phyloP scores from a whole-genome alignment of 2,329 filamentous ascomycete genomes.

The Penicillium sclerotigenum region DNA sequence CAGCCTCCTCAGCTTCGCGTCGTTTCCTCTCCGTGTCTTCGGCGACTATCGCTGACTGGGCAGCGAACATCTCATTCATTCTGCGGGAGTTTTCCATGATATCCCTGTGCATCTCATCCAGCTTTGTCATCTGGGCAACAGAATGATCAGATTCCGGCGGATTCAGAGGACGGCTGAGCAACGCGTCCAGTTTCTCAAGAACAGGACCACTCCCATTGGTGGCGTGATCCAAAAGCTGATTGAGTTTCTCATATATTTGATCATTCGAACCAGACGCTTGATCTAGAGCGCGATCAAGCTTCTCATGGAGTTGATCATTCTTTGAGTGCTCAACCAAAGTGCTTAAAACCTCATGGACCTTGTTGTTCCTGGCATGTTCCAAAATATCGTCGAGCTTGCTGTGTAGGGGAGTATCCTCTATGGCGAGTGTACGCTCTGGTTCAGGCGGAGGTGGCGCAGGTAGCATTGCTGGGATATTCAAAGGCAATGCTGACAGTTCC shows the following conservation, averaged over 20 bases:
- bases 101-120: conserved; percentile 85
- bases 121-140: conserved; percentile 70
- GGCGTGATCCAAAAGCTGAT: conserved; percentile 40
- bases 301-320: conserved; percentile 56
- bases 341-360: conserved; percentile 58
- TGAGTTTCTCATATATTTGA: conserved; percentile 58
- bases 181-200: conserved; percentile 34
- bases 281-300: conserved; percentile 50
- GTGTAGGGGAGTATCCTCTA: conserved; percentile 62
- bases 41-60: conserved; percentile 52
- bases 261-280: conserved; percentile 30
- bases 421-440: conserved; percentile 5
- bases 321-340: conserved; percentile 48
- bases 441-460: conserved; percentile 47
- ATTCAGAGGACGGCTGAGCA: conserved; percentile 55
- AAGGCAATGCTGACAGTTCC: conserved; percentile 49
- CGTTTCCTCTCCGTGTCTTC: conserved; percentile 77
- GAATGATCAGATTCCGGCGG: conserved; percentile 63
- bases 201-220: conserved; percentile 29
- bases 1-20: conserved; percentile 75
- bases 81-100: conserved; percentile 81
- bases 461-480: conserved; percentile 56
- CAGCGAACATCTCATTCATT: conserved; percentile 66
- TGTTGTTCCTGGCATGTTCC: conserved; percentile 45
- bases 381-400: conserved; percentile 56